Percentiles rank a stretch among this genome's conserved stretches.
phyloP scores from a whole-genome alignment of 805 yeast genomes.

The Debaryomyces prosopidis region DNA sequence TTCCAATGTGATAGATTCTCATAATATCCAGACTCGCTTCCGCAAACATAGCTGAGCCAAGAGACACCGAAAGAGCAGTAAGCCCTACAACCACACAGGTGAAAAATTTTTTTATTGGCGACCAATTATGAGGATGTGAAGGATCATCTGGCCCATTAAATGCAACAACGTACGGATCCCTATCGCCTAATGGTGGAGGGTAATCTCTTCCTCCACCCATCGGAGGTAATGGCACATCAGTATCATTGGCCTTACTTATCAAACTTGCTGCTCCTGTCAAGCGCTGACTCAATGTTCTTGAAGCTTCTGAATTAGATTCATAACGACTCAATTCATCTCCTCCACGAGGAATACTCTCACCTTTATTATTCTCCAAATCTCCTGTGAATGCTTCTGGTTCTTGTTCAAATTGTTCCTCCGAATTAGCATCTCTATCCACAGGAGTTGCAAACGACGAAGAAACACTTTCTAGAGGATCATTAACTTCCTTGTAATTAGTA shows the following conservation, averaged over 20 bases:
- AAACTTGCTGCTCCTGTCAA: constrained; percentile 21
- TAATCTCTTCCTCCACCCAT: constrained; percentile 18
- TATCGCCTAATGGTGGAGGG: constrained; percentile 12
- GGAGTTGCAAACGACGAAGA: background rate
- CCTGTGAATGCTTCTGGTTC: constrained; percentile 2
- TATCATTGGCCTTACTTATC: constrained; percentile 18
- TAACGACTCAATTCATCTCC: constrained; percentile 16
- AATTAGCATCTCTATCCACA: background rate
- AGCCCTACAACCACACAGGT: constrained; percentile 45
- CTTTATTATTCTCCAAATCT: constrained; percentile 4
- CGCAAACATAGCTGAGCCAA: constrained; percentile 73
- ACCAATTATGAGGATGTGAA: constrained; percentile 36
- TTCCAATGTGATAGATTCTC: constrained; percentile 54
- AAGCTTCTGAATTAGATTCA: constrained; percentile 16
- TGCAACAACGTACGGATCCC: constrained; percentile 11
- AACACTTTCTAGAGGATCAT: background rate
- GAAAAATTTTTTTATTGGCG: constrained; percentile 22
- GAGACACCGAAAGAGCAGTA: constrained; percentile 13
- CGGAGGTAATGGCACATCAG: constrained; percentile 20
- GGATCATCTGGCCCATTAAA: constrained; percentile 19
- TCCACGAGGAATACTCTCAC: constrained; percentile 8
- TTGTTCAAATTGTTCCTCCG: background rate
- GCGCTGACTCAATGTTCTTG: constrained; percentile 18
- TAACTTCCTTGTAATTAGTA: background rate
- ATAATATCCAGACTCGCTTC: constrained; percentile 51